Evolutionary conservation across 1,284 basidiomycete genomes (phyloP).

Genomic region (Marasmius fiardii): DNA sequence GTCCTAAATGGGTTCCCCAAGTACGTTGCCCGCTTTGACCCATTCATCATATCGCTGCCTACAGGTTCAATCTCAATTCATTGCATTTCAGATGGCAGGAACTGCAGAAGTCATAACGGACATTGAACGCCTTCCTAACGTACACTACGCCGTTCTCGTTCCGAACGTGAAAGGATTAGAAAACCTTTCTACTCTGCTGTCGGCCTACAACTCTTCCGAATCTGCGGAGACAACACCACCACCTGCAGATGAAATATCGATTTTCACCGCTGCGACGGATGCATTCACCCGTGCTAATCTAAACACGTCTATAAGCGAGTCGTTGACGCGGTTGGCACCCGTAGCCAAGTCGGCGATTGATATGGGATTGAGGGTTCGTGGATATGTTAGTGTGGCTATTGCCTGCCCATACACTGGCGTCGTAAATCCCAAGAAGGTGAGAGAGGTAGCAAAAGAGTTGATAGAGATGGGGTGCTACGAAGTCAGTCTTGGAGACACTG

Average conservation of each 20-base stretch:
- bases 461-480: conserved; percentile 94
- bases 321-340: conserved; percentile 59
- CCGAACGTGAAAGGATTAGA: conserved; percentile 83
- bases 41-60: neutral
- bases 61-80: neutral
- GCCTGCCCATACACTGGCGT: conserved; percentile 85
- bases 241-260: conserved; percentile 80
- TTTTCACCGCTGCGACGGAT: conserved; percentile 90
- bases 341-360: conserved; percentile 64
- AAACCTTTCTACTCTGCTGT: conserved; percentile 55
- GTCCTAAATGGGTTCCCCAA: conserved; percentile 92
- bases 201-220: conserved; percentile 27
- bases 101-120: conserved; percentile 68
- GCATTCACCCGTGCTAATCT: conserved; percentile 86
- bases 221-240: conserved; percentile 27
- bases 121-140: conserved; percentile 49
- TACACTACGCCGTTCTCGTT: conserved; percentile 82
- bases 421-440: conserved; percentile 67
- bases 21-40: conserved; percentile 35
- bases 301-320: conserved; percentile 74
- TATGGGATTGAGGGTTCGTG: conserved; percentile 73
- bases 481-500: conserved; percentile 89
- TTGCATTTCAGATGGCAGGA: conserved; percentile 78
- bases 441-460: conserved; percentile 69
- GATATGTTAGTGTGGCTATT: conserved; percentile 85